A percentile compares a stretch with the other conserved stretches of the same genome.
phyloP scores from a whole-genome alignment of 371 early-diverging fungal genomes.

The Rozella allomycis region DNA sequence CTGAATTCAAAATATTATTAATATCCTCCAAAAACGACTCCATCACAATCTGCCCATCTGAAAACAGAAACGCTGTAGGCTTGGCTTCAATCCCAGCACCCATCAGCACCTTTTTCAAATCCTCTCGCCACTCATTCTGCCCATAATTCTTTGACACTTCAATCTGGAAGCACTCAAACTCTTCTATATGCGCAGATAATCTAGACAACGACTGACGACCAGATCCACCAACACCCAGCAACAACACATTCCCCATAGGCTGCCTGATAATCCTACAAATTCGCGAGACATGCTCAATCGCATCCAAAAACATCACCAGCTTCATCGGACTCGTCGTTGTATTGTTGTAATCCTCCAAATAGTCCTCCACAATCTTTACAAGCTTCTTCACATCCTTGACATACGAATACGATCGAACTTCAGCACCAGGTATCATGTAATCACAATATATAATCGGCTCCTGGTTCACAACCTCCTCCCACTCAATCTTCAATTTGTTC shows the following conservation, averaged over 20 bases:
- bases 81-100: constrained; percentile 27
- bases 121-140: constrained; percentile 31
- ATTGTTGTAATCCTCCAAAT: constrained; percentile 32
- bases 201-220: constrained; percentile 28
- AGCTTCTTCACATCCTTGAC: constrained; percentile 23
- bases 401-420: constrained; percentile 22
- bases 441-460: constrained; percentile 32
- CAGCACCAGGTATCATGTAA: constrained; percentile 28
- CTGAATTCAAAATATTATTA: constrained; percentile 33
- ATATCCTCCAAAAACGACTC: constrained; percentile 31
- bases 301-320: constrained; percentile 33
- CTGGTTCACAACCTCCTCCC: constrained; percentile 18
- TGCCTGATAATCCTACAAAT: constrained; percentile 32
- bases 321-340: constrained; percentile 28
- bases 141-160: constrained; percentile 36
- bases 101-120: constrained; percentile 21
- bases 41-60: constrained; percentile 31
- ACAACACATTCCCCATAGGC: constrained; percentile 27
- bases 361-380: constrained; percentile 29
- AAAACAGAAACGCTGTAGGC: constrained; percentile 24
- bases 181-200: constrained; percentile 32
- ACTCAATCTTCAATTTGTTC: constrained; percentile 12
- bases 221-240: constrained; percentile 35
- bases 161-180: constrained; percentile 31
- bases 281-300: constrained; percentile 30